These are phyloP conservation scores for Cryoendolithus antarcticus DNA, from an alignment of 2,329 filamentous ascomycete species.

Conservation along the genomic window DNA sequence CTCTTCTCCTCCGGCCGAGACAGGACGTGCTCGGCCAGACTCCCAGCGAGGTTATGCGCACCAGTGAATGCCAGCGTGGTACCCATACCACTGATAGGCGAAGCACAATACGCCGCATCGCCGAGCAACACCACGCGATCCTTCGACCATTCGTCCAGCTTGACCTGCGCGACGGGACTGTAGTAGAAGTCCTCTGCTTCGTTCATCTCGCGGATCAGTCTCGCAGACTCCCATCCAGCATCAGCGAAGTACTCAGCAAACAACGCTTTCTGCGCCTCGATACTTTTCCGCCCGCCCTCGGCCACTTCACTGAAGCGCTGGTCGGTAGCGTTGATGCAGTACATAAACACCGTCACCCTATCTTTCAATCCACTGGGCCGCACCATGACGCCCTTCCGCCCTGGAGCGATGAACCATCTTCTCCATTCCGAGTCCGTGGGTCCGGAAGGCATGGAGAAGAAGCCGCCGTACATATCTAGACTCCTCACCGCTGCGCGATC, in stretches of 20 bases:
- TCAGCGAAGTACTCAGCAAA: slow-evolving; percentile 15
- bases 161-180: slow-evolving; percentile 19
- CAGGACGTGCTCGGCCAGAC: slow-evolving; percentile 14
- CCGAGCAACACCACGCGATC: slow-evolving; percentile 25
- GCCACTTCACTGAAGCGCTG: slow-evolving; percentile 11
- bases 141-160: slow-evolving; percentile 17
- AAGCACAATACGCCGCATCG: slow-evolving; percentile 29
- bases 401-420: slow-evolving; percentile 20
- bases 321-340: slow-evolving; percentile 13
- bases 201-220: slow-evolving; percentile 17
- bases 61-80: slow-evolving; percentile 26
- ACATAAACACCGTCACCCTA: slow-evolving; percentile 12
- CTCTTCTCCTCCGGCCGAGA: neutral
- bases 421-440: slow-evolving; percentile 18
- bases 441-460: slow-evolving; percentile 19
- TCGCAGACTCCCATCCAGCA: slow-evolving; percentile 17
- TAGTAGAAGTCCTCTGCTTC: slow-evolving; percentile 22
- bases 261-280: slow-evolving; percentile 15
- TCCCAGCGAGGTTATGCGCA: slow-evolving; percentile 28
- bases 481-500: slow-evolving; percentile 4
- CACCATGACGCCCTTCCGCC: slow-evolving; percentile 19
- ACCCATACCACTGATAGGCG: slow-evolving; percentile 21
- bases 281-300: slow-evolving; percentile 8
- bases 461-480: slow-evolving; percentile 13
- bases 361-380: slow-evolving; percentile 13